Conservation (phyloP, 257 asterid species). For the Jacaranda mimosifolia region DNA sequence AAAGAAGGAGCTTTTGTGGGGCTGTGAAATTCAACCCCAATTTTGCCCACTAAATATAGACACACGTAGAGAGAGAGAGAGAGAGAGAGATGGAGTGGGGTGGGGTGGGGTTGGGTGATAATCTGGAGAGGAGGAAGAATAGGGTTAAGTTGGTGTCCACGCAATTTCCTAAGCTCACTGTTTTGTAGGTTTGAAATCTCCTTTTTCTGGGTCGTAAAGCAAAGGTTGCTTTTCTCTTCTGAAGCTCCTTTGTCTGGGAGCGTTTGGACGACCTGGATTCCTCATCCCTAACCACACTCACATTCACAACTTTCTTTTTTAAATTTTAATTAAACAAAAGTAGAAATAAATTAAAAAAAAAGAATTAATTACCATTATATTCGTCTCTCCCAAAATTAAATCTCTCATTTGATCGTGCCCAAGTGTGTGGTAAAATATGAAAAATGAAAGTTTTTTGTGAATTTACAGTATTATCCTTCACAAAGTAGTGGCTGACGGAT, state of each 20-base stretch:
- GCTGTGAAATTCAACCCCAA: constrained; percentile 44
- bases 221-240: constrained; percentile 73
- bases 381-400: not conserved
- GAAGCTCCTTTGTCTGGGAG: constrained; percentile 86
- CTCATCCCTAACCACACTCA: constrained; percentile 44
- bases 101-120: not conserved
- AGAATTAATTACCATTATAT: not conserved
- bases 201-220: constrained; percentile 88
- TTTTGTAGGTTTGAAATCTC: constrained; percentile 63
- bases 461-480: too few species aligned
- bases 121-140: constrained; percentile 11
- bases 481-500: too few species aligned
- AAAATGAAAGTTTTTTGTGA: too few species aligned
- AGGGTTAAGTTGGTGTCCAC: constrained; percentile 48
- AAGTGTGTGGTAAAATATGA: too few species aligned
- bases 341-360: not conserved
- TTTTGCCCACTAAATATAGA: constrained; percentile 64
- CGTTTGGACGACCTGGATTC: constrained; percentile 97
- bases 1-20: constrained; percentile 50
- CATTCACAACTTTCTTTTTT: constrained; percentile 33
- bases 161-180: constrained; percentile 63
- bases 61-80: constrained; percentile 34
- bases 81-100: constrained; percentile 4
- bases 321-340: not conserved
- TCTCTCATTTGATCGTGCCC: not conserved